phyloP scores from a whole-genome alignment of 2,329 filamentous ascomycete species.

The Huntiella decipiens region DNA sequence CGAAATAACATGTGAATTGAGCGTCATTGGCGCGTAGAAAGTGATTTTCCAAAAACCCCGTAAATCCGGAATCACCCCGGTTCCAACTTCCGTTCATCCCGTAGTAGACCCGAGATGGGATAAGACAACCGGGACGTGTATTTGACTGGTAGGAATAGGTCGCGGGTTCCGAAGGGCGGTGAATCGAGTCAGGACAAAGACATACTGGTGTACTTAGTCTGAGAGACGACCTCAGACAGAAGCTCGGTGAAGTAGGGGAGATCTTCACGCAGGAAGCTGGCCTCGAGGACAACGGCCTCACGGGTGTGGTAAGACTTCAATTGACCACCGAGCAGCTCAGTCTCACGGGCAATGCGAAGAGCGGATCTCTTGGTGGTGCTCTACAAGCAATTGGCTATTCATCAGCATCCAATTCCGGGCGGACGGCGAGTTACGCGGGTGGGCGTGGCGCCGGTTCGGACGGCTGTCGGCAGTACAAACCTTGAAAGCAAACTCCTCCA shows the following conservation, averaged over 20 bases:
- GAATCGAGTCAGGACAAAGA: background rate
- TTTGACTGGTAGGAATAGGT: too few relatives aligned
- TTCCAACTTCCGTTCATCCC: conserved; percentile 7
- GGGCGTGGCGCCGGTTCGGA: conserved; percentile 1
- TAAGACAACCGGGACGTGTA: conserved; percentile 11
- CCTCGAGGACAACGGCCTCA: conserved; percentile 79
- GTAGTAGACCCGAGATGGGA: conserved; percentile 7
- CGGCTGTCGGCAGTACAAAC: conserved; percentile 23
- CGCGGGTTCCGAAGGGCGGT: background rate
- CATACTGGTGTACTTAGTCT: conserved; percentile 71
- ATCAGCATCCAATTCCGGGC: conserved; percentile 8
- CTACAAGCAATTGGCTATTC: conserved; percentile 36
- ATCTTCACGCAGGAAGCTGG: conserved; percentile 88
- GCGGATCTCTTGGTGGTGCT: conserved; percentile 77
- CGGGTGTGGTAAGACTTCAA: conserved; percentile 75
- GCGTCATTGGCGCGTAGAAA: background rate
- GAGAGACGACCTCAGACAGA: conserved; percentile 71
- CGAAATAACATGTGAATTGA: background rate
- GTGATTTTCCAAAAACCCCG: background rate
- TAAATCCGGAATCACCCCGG: conserved; percentile 1
- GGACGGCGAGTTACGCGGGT: background rate
- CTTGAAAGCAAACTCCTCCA: conserved; percentile 97
- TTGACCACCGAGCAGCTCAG: conserved; percentile 85
- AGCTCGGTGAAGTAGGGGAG: conserved; percentile 96
- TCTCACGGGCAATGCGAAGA: conserved; percentile 82